phyloP scores from a whole-genome alignment of 2,329 filamentous ascomycete species.

The Albifimbria verrucaria region DNA sequence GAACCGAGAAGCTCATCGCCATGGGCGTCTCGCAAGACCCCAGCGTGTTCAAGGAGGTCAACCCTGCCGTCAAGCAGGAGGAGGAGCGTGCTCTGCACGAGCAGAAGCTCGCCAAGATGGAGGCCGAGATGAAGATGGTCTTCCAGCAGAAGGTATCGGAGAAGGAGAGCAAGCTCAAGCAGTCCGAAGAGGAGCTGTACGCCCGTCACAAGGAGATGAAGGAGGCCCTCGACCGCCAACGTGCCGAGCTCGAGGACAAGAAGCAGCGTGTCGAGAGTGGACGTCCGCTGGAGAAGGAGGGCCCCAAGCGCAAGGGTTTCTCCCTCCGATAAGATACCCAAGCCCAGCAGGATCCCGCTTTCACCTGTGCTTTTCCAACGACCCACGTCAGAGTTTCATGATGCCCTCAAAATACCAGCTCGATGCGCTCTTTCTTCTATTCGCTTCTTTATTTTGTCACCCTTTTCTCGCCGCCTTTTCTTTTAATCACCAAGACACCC shows the following conservation, averaged over 20 bases:
- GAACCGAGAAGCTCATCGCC: slow-evolving; percentile 96
- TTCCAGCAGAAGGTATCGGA: slow-evolving; percentile 99
- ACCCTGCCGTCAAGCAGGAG: slow-evolving; percentile 99
- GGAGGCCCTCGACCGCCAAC: slow-evolving; percentile 95
- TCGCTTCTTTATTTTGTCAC: slow-evolving; percentile 37
- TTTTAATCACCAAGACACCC: slow-evolving; percentile 36
- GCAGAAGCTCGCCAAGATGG: slow-evolving; percentile 99
- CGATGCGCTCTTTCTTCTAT: slow-evolving; percentile 46
- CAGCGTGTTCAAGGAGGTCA: slow-evolving; percentile 99
- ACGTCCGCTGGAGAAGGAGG: slow-evolving; percentile 93
- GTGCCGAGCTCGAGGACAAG: slow-evolving; percentile 96
- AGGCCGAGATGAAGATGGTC: slow-evolving; percentile 99
- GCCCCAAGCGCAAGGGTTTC: slow-evolving; percentile 94
- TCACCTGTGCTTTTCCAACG: slow-evolving; percentile 33
- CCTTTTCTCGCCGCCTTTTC: slow-evolving; percentile 31
- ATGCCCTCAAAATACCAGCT: slow-evolving; percentile 59
- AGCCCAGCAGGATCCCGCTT: slow-evolving; percentile 15
- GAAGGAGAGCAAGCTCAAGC: slow-evolving; percentile 99
- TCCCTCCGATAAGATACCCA: slow-evolving; percentile 75
- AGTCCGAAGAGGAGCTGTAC: slow-evolving; percentile 98
- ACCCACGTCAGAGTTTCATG: slow-evolving; percentile 57
- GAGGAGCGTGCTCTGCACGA: slow-evolving; percentile 97
- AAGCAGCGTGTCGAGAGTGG: slow-evolving; percentile 93
- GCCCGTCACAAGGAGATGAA: slow-evolving; percentile 99
- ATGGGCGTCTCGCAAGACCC: slow-evolving; percentile 99